Evolutionary conservation across 148 eudicot genomes (phyloP), one percentile per base, ranked within the genome.

Genomic region (Rhododendron kiyosumense): DNA sequence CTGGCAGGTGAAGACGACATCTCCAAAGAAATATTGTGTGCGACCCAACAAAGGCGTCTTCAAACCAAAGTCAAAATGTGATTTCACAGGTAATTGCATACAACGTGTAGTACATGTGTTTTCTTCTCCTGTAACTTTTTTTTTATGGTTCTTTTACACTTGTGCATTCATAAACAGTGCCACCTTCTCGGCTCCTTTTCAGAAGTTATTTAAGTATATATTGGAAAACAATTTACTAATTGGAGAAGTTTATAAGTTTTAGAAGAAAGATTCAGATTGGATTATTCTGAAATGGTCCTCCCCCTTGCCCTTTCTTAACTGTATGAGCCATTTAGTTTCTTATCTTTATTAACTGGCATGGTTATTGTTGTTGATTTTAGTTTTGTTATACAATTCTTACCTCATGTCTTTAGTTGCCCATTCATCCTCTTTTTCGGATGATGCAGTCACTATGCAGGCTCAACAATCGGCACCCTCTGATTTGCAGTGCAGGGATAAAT

Each of bases 401-500:
- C 20, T 51, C 51, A 30, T 84, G 63, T 18, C 81, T 18, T 17
- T 84, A 5, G 51, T 34, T 7, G 26, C 69, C 28, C 36, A 45
- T 26, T 28, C 38, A 71, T 83, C 20, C 32, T 32, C 36, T 69
- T 86, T 11, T 82, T 63, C 61, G 84, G 73, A 32, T 32, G 51
- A 80, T 88, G 89, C 91, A 95, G 98, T 95, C 85, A 89, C 91
- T 59, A 92, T 95, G 98, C 96, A 91, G 82, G 93, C 93, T 83
- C 94, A 92, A 81, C 85, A 79, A 82, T 87, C 91, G 6, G 89
- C 88, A 82, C 93, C 98, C 67, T 89, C 94, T 83, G 96, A 93
- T 71, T 84, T 93, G 89, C 90, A 78, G 24, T 95, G 96, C 91
- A 93, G 90, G 86, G 98, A 95, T 89, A 95, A 95, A 84, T 95